These are phyloP conservation scores for Lepidopterella palustris DNA, from an alignment of 495 filamentous ascomycete genomes.

Conservation along the genomic window DNA sequence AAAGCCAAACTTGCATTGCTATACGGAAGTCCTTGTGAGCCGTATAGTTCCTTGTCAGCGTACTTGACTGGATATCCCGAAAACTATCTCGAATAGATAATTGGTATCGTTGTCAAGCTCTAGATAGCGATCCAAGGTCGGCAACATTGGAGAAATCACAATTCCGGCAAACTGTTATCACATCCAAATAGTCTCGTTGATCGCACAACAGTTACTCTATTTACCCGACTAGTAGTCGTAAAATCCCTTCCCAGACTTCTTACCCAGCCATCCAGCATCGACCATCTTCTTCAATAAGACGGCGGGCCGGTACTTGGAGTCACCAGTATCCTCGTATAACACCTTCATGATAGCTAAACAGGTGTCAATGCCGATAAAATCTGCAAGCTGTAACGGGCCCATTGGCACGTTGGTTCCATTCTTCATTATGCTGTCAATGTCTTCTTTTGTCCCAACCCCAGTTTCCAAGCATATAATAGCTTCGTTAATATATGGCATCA, in stretches of 20 bases:
- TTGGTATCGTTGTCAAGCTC: no score
- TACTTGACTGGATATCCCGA: no score
- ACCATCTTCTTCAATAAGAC: slow-evolving; percentile 91
- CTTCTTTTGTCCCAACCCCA: slow-evolving; percentile 74
- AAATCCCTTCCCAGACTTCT: slow-evolving; percentile 96
- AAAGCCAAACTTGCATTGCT: no score
- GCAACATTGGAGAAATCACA: no score
- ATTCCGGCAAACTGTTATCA: no score
- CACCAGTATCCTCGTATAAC: slow-evolving; percentile 81
- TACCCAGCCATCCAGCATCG: slow-evolving; percentile 94
- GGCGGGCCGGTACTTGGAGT: slow-evolving; percentile 88
- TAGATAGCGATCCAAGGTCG: no score
- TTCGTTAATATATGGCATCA: slow-evolving; percentile 99
- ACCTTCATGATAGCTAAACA: slow-evolving; percentile 98
- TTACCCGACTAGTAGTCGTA: slow-evolving; percentile 82
- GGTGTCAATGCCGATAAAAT: slow-evolving; percentile 97
- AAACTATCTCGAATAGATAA: no score
- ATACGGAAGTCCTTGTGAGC: no score
- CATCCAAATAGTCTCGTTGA: no score
- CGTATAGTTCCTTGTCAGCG: no score
- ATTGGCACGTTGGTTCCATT: slow-evolving; percentile 98
- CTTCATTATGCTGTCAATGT: slow-evolving; percentile 98
- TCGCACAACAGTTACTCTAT: no score
- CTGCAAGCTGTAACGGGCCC: slow-evolving; percentile 87
- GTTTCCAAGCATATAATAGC: slow-evolving; percentile 96